A percentile compares a stretch with the other conserved stretches of the same genome.
Conservation (phyloP, 73 alveolate species). For the Paramecium octaurelia region DNA sequence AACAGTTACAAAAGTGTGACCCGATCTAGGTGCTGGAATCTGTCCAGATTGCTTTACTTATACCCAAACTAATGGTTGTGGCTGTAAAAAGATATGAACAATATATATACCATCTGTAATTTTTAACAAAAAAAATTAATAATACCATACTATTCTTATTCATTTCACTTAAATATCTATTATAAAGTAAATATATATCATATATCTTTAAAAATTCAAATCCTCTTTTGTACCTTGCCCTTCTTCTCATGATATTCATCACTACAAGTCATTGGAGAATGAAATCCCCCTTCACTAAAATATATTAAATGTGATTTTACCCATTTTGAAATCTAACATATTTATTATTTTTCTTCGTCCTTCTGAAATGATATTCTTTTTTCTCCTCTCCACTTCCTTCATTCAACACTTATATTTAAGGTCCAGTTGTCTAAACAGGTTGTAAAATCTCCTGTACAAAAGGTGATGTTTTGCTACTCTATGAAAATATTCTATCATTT, state of each 20-base stretch:
- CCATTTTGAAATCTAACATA: background rate
- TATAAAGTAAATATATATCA: background rate
- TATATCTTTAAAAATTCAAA: background rate
- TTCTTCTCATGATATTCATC: conserved; percentile 11
- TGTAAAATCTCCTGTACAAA: background rate
- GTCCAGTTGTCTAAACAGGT: background rate
- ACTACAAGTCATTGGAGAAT: background rate
- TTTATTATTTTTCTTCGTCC: background rate
- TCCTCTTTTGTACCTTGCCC: background rate
- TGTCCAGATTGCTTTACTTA: conserved; percentile 74
- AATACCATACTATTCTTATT: background rate
- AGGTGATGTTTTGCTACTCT: background rate
- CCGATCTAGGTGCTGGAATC: conserved; percentile 84
- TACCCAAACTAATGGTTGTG: conserved; percentile 88
- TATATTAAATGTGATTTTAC: background rate
- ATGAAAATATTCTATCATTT: conserved; percentile 24
- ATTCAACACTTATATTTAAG: background rate
- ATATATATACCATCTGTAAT: conserved; percentile 11
- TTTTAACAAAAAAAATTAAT: background rate
- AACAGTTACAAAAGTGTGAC: conserved; percentile 81
- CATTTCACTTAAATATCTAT: background rate
- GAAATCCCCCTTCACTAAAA: background rate
- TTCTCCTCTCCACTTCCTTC: conserved; percentile 21
- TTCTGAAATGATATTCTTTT: background rate
- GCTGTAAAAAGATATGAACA: conserved; percentile 60